phyloP scores from a whole-genome alignment of 2,329 filamentous ascomycete species.

The Aureobasidium sp. region DNA sequence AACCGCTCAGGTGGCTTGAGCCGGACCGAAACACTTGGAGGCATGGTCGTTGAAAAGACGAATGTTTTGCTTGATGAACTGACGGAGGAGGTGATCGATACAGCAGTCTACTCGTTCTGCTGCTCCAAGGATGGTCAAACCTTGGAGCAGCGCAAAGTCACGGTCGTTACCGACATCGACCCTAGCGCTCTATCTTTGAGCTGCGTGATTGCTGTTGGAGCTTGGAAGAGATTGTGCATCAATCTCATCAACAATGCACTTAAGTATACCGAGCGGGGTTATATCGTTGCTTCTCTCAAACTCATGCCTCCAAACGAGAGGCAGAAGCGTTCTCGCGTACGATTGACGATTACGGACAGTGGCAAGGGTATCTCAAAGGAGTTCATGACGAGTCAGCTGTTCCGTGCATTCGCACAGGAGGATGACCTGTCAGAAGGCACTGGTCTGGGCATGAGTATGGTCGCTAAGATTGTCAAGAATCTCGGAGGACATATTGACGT shows the following conservation, averaged over 20 bases:
- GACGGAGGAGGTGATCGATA: slow-evolving; percentile 4
- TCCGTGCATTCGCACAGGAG: slow-evolving; percentile 27
- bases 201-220: slow-evolving; percentile 1
- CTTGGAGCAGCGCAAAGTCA: neutral
- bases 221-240: slow-evolving; percentile 19
- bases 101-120: slow-evolving; percentile 7
- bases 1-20: neutral
- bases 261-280: slow-evolving; percentile 36
- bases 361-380: slow-evolving; percentile 58
- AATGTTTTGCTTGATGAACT: neutral
- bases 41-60: slow-evolving; percentile 6
- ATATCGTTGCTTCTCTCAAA: slow-evolving; percentile 21
- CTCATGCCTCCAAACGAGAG: neutral
- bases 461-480: slow-evolving; percentile 23
- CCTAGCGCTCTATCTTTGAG: neutral
- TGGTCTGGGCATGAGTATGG: slow-evolving; percentile 28
- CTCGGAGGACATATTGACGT: slow-evolving; percentile 22
- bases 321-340: neutral
- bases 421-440: slow-evolving; percentile 25
- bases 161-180: slow-evolving; percentile 6
- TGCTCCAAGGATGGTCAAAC: neutral
- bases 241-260: slow-evolving; percentile 33
- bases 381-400: slow-evolving; percentile 34
- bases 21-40: neutral
- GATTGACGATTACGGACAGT: slow-evolving; percentile 47